Conservation (phyloP, 108 stramenopile genomes). For the Skeletonema grethae region DNA sequence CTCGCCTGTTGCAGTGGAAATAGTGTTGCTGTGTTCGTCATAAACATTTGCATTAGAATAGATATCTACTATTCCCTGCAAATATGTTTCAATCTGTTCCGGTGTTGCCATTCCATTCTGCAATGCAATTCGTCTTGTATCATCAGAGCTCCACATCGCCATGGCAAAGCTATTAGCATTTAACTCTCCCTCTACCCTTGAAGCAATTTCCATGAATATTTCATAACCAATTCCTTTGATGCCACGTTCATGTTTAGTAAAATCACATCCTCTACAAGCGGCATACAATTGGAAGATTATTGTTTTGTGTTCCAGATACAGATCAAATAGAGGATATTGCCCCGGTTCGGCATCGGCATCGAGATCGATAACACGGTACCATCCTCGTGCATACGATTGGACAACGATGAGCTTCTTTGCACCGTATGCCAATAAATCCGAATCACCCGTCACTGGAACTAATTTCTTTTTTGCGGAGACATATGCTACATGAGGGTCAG, state of each 20-base stretch:
- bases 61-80: no score
- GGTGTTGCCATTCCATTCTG: no score
- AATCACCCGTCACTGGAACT: no score
- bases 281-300: constrained; percentile 9
- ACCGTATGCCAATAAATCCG: not conserved
- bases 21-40: no score
- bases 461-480: no score
- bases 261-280: constrained; percentile 13
- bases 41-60: no score
- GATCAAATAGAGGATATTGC: constrained; percentile 4
- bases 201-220: not conserved
- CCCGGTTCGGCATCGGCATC: not conserved
- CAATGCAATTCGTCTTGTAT: no score
- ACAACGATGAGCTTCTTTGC: not conserved
- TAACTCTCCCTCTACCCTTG: no score
- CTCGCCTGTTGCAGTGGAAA: no score
- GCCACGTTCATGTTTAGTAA: not conserved
- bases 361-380: not conserved
- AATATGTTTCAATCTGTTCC: no score
- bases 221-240: not conserved
- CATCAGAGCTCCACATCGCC: no score
- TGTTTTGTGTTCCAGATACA: constrained; percentile 1
- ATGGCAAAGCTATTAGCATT: no score
- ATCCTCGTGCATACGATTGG: not conserved
- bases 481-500: constrained; percentile 2